phyloP scores from a whole-genome alignment of 2,329 filamentous ascomycete genomes.

The Moelleriella libera region DNA sequence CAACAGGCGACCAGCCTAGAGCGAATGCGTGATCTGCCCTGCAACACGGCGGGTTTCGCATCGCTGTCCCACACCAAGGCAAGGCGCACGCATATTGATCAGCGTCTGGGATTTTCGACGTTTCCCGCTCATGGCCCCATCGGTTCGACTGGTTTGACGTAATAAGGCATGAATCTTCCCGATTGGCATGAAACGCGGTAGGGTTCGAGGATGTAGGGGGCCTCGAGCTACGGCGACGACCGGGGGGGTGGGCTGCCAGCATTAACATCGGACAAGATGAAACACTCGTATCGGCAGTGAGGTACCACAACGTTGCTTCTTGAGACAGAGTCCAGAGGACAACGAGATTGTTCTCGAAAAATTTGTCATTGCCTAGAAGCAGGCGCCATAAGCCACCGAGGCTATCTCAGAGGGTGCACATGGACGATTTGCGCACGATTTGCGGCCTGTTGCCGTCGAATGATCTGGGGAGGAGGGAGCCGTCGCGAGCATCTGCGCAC shows the following conservation, averaged over 20 bases:
- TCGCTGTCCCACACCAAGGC: background rate
- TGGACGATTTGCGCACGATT: background rate
- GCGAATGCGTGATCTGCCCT: background rate
- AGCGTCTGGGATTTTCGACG: background rate
- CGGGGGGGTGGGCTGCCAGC: background rate
- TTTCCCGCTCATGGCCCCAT: background rate
- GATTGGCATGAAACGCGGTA: conserved; percentile 1
- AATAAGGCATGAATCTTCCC: background rate
- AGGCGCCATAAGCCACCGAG: background rate
- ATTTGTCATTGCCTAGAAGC: background rate
- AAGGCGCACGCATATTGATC: background rate
- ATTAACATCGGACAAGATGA: conserved; percentile 1
- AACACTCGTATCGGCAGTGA: background rate
- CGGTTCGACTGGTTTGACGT: background rate
- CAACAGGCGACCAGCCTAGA: background rate
- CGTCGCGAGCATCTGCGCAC: too few relatives aligned
- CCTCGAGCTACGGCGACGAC: background rate
- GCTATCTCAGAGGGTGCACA: background rate
- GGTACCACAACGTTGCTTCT: background rate
- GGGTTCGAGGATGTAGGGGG: background rate
- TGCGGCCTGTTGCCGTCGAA: too few relatives aligned
- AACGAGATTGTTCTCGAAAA: background rate
- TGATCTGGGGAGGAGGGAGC: too few relatives aligned
- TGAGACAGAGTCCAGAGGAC: background rate
- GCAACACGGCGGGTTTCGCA: background rate